Base-by-base conservation (phyloP, 2,329 filamentous ascomycete species). In the Clonostachys byssicola region DNA sequence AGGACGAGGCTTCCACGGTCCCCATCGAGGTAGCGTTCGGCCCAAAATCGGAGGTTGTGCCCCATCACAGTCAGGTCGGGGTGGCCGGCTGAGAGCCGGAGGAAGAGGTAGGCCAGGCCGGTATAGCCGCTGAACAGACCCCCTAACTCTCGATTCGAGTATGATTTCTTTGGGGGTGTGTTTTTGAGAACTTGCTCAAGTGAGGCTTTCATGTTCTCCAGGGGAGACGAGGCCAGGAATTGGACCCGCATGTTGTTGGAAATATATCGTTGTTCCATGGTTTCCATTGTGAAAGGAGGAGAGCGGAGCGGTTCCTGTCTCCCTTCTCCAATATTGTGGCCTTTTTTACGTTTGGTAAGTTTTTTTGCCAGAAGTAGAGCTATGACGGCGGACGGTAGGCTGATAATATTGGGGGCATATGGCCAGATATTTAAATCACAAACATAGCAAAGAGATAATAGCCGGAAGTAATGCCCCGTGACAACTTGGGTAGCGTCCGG, bases 81-180 rank as follows among this genome's bases (percentile, higher is more conserved):
- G 20, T 74, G 67, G 3, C 60, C 50, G 3, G 59, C 58, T 6
- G 73, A 75, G 4, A 81, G 63, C 9, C 67, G 65, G 18, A 77
- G 70, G 59, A 83, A 78, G 10, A 83, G 65, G 51, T 78, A 78
- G 5, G 77, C 74, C n/a, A 80, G 63, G 13, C 75, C 75, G 3
- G 77, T 81, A 14, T 77, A 78, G 2, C 78, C 80, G 3, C 62
- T 65, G 54, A 74, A 78, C 12, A 83, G 56, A 1, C 79, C 79
- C n/a, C 68, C 64, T 12, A 73, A 59, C 13, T 61, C 51, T 12
- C 58, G 56, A 12, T 56, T 56, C 7, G 58, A 49, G 47, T 73
- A 72, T 4, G 55, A 49, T 13, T 59, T 51, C 17, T 60, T 60
- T 0, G 70, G 71, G 3, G 69, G 69, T 16, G 60, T 62, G 42